Percentiles rank a stretch among this genome's conserved stretches.
Conservation (phyloP, 2,329 filamentous ascomycete species). For the Sarocladium oryzae region DNA sequence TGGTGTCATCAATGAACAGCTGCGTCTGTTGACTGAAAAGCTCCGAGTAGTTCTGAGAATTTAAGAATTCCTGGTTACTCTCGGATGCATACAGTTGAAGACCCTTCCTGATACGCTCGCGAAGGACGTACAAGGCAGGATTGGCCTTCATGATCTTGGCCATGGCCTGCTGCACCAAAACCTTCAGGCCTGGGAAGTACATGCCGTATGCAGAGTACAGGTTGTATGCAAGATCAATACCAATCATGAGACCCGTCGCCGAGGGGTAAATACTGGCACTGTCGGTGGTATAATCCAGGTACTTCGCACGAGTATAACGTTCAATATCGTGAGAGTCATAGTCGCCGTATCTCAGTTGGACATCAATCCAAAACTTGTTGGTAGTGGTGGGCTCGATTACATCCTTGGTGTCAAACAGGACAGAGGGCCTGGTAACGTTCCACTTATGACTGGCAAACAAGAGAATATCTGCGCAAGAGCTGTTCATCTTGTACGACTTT, state of each 20-base stretch:
- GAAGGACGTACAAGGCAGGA: conserved; percentile 88
- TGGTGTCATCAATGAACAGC: conserved; percentile 98
- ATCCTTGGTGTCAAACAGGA: conserved; percentile 95
- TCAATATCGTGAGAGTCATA: conserved; percentile 99
- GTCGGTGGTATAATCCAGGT: conserved; percentile 97
- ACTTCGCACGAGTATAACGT: conserved; percentile 94
- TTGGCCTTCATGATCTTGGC: conserved; percentile 99
- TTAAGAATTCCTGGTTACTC: conserved; percentile 98
- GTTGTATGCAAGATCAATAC: conserved; percentile 96
- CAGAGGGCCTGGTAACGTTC: conserved; percentile 91
- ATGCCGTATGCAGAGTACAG: conserved; percentile 96
- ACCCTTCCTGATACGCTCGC: conserved; percentile 97
- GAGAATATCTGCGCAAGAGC: conserved; percentile 93
- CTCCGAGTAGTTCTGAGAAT: conserved; percentile 98
- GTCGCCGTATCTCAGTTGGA: conserved; percentile 92
- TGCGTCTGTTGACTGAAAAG: conserved; percentile 99
- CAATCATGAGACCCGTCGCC: conserved; percentile 94
- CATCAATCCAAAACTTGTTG: conserved; percentile 99
- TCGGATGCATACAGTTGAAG: conserved; percentile 96
- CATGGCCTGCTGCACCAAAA: conserved; percentile 95
- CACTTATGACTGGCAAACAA: conserved; percentile 98
- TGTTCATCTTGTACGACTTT: conserved; percentile 99
- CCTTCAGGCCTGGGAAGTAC: conserved; percentile 97
- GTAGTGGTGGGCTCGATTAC: conserved; percentile 88
- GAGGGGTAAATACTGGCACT: conserved; percentile 99